Evolutionary conservation across 352 stramenopile species (phyloP).

Genomic region (Pythium sp.): DNA sequence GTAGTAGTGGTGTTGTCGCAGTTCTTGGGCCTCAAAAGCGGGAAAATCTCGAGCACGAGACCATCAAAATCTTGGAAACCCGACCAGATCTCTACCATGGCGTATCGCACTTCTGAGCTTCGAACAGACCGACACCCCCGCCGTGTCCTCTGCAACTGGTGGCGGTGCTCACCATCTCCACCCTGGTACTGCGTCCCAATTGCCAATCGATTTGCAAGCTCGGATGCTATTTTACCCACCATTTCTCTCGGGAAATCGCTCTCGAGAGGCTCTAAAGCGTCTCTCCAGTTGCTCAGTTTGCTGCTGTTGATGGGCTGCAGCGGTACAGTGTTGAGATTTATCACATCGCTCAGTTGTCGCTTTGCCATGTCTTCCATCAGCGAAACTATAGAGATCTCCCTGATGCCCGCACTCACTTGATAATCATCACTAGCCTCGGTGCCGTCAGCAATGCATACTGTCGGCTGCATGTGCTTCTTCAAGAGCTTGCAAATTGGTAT

Average conservation of each 20-base stretch:
- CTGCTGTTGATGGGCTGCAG: neutral
- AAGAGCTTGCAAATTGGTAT: slow-evolving; percentile 24
- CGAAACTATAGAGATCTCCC: slow-evolving; percentile 10
- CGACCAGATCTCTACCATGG: slow-evolving; percentile 3
- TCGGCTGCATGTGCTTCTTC: slow-evolving; percentile 25
- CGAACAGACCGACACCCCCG: neutral
- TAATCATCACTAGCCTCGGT: neutral
- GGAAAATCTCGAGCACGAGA: slow-evolving; percentile 1
- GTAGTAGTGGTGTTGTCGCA: neutral
- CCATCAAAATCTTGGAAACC: slow-evolving; percentile 5
- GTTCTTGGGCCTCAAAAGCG: neutral
- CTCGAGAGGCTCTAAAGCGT: slow-evolving; percentile 2
- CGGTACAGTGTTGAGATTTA: neutral
- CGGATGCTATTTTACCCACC: neutral
- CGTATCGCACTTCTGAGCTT: neutral
- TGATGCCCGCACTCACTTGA: neutral
- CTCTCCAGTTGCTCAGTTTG: neutral
- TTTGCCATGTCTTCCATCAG: neutral
- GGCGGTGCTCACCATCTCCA: neutral
- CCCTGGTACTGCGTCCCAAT: neutral
- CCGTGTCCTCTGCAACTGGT: neutral
- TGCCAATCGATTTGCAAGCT: neutral
- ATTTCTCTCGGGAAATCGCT: neutral
- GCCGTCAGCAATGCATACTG: neutral
- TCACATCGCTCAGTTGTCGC: neutral